Evolutionary conservation across 306 rosid genomes (phyloP).

Genomic region (Lathyrus oleraceus): DNA sequence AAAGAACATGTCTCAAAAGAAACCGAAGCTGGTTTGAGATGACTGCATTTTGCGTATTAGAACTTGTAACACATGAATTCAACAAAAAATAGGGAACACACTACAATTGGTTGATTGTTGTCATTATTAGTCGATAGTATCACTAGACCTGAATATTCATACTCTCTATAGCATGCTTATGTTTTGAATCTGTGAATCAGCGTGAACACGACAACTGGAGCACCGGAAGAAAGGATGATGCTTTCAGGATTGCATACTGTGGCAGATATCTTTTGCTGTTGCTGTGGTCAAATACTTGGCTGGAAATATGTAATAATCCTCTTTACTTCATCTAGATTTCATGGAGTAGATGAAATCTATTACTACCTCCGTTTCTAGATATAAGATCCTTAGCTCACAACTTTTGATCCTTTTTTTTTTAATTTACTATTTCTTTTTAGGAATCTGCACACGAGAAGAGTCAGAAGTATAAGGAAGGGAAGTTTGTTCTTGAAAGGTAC

Average conservation of each 20-base stretch:
- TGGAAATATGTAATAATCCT: slow-evolving; percentile 90
- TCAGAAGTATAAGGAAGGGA: slow-evolving; percentile 93
- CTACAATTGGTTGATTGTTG: not conserved
- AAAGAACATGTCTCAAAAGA: not conserved
- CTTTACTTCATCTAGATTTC: slow-evolving; percentile 32
- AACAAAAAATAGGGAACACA: not conserved
- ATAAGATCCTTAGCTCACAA: slow-evolving; percentile 7
- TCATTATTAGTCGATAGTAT: slow-evolving; percentile 23
- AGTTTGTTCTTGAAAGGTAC: slow-evolving; percentile 96
- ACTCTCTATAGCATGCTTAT: slow-evolving; percentile 1
- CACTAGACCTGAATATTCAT: slow-evolving; percentile 31
- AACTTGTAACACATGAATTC: slow-evolving; percentile 11
- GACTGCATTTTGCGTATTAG: not conserved
- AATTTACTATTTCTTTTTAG: slow-evolving; percentile 39
- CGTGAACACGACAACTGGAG: slow-evolving; percentile 65
- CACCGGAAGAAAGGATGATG: slow-evolving; percentile 72
- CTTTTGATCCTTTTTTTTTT: not conserved
- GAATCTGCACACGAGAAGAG: slow-evolving; percentile 78
- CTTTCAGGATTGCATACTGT: slow-evolving; percentile 82
- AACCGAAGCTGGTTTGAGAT: slow-evolving; percentile 5
- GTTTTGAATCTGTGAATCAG: slow-evolving; percentile 41
- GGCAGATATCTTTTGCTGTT: slow-evolving; percentile 80
- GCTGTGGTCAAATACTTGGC: slow-evolving; percentile 84
- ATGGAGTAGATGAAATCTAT: not conserved
- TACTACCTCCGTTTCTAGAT: too few relatives aligned